Evolutionary conservation across 1,284 basidiomycete species (phyloP), one percentile per base, ranked within the genome.

Genomic region (Fistulina hepatica): DNA sequence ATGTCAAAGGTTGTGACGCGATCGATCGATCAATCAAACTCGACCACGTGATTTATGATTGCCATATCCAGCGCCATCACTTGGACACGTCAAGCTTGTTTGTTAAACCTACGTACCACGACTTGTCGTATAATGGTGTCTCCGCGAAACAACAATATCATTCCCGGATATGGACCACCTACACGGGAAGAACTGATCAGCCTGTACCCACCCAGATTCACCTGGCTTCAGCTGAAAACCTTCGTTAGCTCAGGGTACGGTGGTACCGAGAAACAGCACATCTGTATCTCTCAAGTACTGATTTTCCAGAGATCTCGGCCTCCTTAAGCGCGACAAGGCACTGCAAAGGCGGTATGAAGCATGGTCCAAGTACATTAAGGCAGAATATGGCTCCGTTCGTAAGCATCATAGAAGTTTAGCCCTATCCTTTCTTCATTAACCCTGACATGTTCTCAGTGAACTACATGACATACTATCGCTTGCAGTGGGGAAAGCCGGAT

Each of bases 401-500:
- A 48, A 37, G 68, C 56, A 19, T 21, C 30, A 24, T n/a, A n/a
- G n/a, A n/a, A n/a, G n/a, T n/a, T n/a, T n/a, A n/a, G n/a, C n/a
- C n/a, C 31, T 37, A 20, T 33, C 39, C 22, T 20, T 11, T 34
- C 28, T 12, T 21, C 12, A 33, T 37, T 28, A 31, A 42, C 25
- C 21, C 42, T 26, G 20, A 43, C 35, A 36, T 21, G n/a, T 13
- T 36, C 15, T 12, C 47, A 85, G 83, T 70, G 17, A 71, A 76
- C 40, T 86, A 84, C 48, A 64, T 86, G 19, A 47, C 71, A 32
- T 68, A 69, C 40, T 57, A 76, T 49, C 70, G 83, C 17, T 55
- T 88, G 40, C 77, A 72, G 48, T 86, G 83, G 82, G 82, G 80
- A 2, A 65, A 73, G 46, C 67, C 67, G 2, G 80, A 85, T 52